Evolutionary conservation across 352 stramenopile genomes (phyloP).

Genomic region (Globisporangium heterothallicum): DNA sequence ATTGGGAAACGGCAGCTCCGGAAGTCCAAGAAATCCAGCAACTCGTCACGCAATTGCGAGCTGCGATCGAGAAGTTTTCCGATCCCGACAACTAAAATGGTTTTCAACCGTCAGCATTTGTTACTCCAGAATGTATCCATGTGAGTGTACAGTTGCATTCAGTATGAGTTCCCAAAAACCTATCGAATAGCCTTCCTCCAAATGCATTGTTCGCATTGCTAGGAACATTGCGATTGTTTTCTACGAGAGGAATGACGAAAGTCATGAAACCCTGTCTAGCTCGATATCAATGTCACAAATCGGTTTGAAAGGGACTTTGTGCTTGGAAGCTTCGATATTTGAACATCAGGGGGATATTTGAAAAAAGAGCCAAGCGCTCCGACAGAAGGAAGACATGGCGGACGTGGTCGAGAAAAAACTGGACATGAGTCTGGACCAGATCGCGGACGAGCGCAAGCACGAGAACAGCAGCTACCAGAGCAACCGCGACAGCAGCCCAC

Average conservation of each 20-base stretch:
- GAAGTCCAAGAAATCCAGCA: slow-evolving; percentile 38
- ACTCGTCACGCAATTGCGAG: slow-evolving; percentile 26
- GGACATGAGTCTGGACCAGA: slow-evolving; percentile 67
- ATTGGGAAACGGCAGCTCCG: too few species aligned
- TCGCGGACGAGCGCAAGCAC: slow-evolving; percentile 45
- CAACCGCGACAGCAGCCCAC: neutral
- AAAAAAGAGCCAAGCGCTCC: too few species aligned
- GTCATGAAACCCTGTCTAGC: too few species aligned
- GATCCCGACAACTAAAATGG: neutral
- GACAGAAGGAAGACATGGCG: slow-evolving; percentile 5
- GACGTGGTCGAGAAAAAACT: slow-evolving; percentile 64
- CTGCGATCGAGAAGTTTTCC: slow-evolving; percentile 24
- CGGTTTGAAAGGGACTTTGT: neutral
- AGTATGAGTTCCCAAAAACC: too few species aligned
- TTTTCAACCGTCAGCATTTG: neutral
- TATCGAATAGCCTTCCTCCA: too few species aligned
- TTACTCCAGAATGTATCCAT: neutral
- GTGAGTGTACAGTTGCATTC: too few species aligned
- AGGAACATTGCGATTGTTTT: too few species aligned
- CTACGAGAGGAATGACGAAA: too few species aligned
- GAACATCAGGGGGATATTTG: too few species aligned
- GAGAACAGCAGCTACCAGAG: slow-evolving; percentile 9
- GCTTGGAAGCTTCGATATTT: neutral
- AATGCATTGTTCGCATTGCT: too few species aligned
- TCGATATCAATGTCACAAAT: neutral